Evolutionary conservation across 768 basidiomycete genomes (phyloP).

Genomic region (Hericium rajendrae): DNA sequence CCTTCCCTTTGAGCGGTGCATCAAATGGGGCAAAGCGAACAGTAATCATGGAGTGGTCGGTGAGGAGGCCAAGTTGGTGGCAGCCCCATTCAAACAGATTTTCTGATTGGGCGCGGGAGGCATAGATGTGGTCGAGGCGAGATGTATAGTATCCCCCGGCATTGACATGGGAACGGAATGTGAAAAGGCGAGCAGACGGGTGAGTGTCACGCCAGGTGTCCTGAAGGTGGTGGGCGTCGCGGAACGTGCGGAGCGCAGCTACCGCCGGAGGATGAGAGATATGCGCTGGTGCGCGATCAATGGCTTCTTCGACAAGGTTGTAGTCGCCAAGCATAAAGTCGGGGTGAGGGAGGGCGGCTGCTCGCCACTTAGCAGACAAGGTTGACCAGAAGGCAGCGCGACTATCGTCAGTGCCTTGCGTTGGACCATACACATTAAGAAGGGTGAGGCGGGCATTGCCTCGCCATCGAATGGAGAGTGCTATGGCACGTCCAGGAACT

Average conservation of each 20-base stretch:
- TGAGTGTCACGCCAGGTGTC: background rate
- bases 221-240: background rate
- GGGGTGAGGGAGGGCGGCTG: slow-evolving; percentile 5
- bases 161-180: background rate
- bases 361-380: too few species aligned
- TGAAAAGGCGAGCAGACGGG: background rate
- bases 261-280: too few species aligned
- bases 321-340: slow-evolving; percentile 21
- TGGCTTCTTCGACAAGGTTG: background rate
- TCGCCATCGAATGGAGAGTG: slow-evolving; percentile 11
- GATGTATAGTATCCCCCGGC: too few species aligned
- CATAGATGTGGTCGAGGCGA: slow-evolving; percentile 3
- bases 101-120: too few species aligned
- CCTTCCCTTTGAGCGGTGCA: background rate
- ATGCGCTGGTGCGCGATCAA: background rate
- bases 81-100: background rate
- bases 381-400: slow-evolving; percentile 10
- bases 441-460: slow-evolving; percentile 1
- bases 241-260: too few species aligned
- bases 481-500: slow-evolving; percentile 10
- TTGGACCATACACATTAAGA: slow-evolving; percentile 18
- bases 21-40: background rate
- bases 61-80: background rate
- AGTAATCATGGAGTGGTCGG: background rate
- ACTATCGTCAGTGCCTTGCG: background rate